Conservation (phyloP, 306 rosid species). For the Notholithocarpus densiflorus region DNA sequence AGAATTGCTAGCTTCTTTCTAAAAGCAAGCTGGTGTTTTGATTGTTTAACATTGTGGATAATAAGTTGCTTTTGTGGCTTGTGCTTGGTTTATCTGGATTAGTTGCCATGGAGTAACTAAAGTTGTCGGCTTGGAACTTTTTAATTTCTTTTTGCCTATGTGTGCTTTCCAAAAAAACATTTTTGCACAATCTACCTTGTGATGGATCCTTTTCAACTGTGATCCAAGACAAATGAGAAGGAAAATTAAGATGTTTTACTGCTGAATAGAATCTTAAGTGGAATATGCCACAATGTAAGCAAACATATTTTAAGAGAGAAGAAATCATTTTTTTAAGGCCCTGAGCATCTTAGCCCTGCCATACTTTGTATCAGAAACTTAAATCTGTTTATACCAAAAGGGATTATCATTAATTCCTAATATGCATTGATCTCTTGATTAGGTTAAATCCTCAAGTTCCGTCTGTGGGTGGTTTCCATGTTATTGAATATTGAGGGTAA, state of each 20-base stretch:
- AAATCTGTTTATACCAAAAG: neutral
- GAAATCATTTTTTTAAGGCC: neutral
- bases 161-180: neutral
- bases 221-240: neutral
- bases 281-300: neutral
- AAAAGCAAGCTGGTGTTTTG: neutral
- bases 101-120: slow-evolving; percentile 7
- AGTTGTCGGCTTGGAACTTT: neutral
- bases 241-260: neutral
- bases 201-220: neutral
- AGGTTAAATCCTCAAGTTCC: neutral
- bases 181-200: neutral
- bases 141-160: neutral
- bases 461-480: neutral
- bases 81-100: slow-evolving; percentile 9
- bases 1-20: neutral
- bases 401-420: neutral
- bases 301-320: neutral
- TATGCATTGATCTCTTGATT: neutral
- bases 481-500: neutral
- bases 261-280: neutral
- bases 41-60: slow-evolving; percentile 2
- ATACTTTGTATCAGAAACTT: neutral
- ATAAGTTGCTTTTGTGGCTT: neutral
- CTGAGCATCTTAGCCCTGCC: too few species aligned